phyloP scores from a whole-genome alignment of 208 protist species.

The Leishmania amazonensis region DNA sequence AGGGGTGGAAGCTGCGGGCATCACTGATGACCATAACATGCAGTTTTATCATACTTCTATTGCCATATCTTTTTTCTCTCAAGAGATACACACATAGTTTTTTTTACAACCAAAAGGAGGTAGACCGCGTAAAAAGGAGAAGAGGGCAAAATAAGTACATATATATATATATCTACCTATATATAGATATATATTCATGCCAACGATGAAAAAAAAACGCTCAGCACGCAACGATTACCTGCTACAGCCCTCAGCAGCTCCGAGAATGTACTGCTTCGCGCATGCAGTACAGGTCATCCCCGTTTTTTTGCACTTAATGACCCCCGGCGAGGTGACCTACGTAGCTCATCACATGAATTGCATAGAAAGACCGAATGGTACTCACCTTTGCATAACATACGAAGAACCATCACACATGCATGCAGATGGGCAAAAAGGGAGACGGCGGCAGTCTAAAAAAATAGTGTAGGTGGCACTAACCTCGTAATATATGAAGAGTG shows the following conservation, averaged over 20 bases:
- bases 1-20: background rate
- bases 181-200: background rate
- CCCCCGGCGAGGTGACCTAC: too few species aligned
- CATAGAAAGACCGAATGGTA: background rate
- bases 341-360: background rate
- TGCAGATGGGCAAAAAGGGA: slow-evolving; percentile 2
- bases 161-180: background rate
- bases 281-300: background rate
- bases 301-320: background rate
- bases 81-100: background rate
- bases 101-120: background rate
- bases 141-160: background rate
- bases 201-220: background rate
- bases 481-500: background rate
- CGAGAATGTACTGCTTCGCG: background rate
- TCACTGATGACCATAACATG: background rate
- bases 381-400: background rate
- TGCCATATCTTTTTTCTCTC: background rate
- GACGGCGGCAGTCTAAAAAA: background rate
- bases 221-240: background rate
- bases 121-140: background rate
- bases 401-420: background rate
- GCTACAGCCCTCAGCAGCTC: background rate
- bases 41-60: background rate
- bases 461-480: slow-evolving; percentile 5